Base-by-base conservation (phyloP, 805 yeast species). In the Yamadazyma paraphyllophila region DNA sequence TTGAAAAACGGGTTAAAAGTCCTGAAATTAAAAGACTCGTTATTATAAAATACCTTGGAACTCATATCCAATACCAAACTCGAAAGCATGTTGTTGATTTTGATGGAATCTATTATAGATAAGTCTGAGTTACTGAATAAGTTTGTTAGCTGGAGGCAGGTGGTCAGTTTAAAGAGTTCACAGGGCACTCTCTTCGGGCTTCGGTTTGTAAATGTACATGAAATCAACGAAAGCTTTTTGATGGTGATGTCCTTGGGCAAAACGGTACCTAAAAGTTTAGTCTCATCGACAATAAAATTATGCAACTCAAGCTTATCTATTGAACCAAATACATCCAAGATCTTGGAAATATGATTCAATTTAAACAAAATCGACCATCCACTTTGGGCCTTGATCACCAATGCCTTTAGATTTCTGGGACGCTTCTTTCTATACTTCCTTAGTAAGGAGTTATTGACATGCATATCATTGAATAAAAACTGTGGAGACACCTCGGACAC, bases 341-440 rank as follows among this genome's bases (percentile, higher is more conserved):
- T 63, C 51, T 77, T 62, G 1, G 79, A 57, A 7, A 80, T 52
- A 48, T 75, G 78, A 10, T 72, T 63, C 13, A 53, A 40, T 46
- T 76, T 67, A 50, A 80, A 60, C 3, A 83, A 80, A 12, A 81
- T 74, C 29, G 74, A 72, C 81, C 81, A 75, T 2, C 80, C 80
- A 0, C 68, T 46, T 48, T 76, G 77, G 0, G 79, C 68, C 3
- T 69, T 62, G 2, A 77, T 52, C 3, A 57, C 56, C n/a, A 77
- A 54, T n/a, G 51, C 63, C 2, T 62, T 48, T 5, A 76, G 52
- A 2, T 58, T 46, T 42, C 72, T 57, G 7, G 38, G 37, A 12
- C 54, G 49, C 20, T 41, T 46, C n/a, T 41, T 38, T 32, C 41
- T 38, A 24, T 16, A 29, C 31, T 42, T 43, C 43, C 32, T 31